These are phyloP conservation scores for Osmozyma mogii DNA, from an alignment of 805 yeast species.

Conservation along the genomic window DNA sequence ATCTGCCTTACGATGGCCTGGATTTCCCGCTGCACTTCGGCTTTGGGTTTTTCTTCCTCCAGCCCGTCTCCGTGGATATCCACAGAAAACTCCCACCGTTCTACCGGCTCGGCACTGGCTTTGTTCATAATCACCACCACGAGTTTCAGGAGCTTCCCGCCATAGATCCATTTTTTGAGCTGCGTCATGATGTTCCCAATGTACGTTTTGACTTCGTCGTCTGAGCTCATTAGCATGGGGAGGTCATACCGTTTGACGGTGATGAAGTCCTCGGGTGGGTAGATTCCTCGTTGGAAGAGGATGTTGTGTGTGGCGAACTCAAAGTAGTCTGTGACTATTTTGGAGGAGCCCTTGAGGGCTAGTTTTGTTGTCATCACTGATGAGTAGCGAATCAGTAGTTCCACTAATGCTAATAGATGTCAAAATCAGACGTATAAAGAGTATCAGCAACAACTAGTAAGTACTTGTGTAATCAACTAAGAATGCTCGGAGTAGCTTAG, in stretches of 20 bases:
- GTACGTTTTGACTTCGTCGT: constrained; percentile 68
- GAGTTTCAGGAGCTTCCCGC: constrained; percentile 58
- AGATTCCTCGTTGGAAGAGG: constrained; percentile 82
- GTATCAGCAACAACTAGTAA: no score
- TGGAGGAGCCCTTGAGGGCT: constrained; percentile 72
- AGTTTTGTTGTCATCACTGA: no score
- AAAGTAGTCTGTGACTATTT: constrained; percentile 74
- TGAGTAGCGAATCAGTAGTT: constrained; percentile 15
- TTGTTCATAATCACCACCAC: constrained; percentile 69
- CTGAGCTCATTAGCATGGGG: constrained; percentile 61
- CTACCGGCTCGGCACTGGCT: constrained; percentile 60
- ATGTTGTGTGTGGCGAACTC: constrained; percentile 75
- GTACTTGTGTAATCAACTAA: no score
- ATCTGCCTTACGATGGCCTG: constrained; percentile 82
- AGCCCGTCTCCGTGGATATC: constrained; percentile 26
- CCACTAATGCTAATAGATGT: no score
- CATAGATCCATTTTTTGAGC: constrained; percentile 58
- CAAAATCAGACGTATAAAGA: no score
- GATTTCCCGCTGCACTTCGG: constrained; percentile 63
- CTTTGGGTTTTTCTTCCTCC: constrained; percentile 23
- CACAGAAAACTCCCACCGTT: constrained; percentile 80
- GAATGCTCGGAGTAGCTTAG: no score
- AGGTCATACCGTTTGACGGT: constrained; percentile 74
- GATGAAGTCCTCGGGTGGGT: constrained; percentile 79
- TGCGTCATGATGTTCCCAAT: constrained; percentile 62